phyloP scores from a whole-genome alignment of 805 yeast species.

The Kazachstania kunashirensis region DNA sequence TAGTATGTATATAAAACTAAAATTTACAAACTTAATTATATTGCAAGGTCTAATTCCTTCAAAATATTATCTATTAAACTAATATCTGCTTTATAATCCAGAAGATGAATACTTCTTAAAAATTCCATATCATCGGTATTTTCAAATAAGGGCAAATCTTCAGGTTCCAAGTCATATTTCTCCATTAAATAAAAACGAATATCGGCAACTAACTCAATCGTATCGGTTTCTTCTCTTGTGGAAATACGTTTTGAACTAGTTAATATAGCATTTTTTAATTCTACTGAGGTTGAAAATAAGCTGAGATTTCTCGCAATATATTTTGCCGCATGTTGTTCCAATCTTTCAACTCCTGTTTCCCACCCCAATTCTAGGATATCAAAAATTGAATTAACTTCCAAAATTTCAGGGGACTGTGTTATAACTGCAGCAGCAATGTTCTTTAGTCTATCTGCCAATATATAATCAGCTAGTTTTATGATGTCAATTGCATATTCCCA shows the following conservation, averaged over 20 bases:
- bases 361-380: slow-evolving; percentile 58
- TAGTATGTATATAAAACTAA: no score
- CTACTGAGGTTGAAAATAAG: slow-evolving; percentile 30
- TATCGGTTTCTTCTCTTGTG: slow-evolving; percentile 61
- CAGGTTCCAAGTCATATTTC: slow-evolving; percentile 24
- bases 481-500: slow-evolving; percentile 44
- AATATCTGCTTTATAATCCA: slow-evolving; percentile 28
- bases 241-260: slow-evolving; percentile 48
- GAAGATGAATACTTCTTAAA: slow-evolving; percentile 15
- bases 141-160: slow-evolving; percentile 19
- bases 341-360: slow-evolving; percentile 52
- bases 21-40: no score
- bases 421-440: slow-evolving; percentile 46
- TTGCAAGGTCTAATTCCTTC: slow-evolving; percentile 3
- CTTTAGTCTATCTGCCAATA: slow-evolving; percentile 54
- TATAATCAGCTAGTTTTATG: slow-evolving; percentile 45
- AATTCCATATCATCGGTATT: slow-evolving; percentile 10
- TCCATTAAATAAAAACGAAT: slow-evolving; percentile 49
- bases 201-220: slow-evolving; percentile 73
- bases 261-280: slow-evolving; percentile 32
- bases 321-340: slow-evolving; percentile 56
- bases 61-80: slow-evolving; percentile 32
- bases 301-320: slow-evolving; percentile 43
- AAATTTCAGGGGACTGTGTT: slow-evolving; percentile 26
- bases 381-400: slow-evolving; percentile 34